These are phyloP conservation scores for Durusdinium trenchii DNA, from an alignment of 73 alveolate genomes.

Conservation along the genomic window DNA sequence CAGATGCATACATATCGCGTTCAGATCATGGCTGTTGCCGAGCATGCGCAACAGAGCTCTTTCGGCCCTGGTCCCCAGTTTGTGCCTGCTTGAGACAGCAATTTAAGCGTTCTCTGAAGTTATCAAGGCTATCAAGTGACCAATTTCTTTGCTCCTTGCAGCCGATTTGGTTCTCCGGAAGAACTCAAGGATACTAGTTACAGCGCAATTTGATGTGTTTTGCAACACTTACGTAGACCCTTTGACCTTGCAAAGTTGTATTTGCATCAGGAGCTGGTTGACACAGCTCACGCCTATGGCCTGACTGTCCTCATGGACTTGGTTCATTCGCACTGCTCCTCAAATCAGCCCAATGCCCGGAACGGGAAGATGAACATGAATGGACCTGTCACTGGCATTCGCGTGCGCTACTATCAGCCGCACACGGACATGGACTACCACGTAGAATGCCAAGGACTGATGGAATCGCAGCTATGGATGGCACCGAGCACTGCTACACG, in stretches of 20 bases:
- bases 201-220: too few relatives aligned
- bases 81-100: too few relatives aligned
- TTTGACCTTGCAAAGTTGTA: neutral
- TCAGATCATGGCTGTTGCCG: slow-evolving; percentile 96
- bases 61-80: slow-evolving; percentile 97
- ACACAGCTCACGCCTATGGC: slow-evolving; percentile 98
- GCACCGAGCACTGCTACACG: slow-evolving; percentile 99
- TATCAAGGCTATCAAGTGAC: slow-evolving; percentile 98
- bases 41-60: slow-evolving; percentile 99
- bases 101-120: too few relatives aligned
- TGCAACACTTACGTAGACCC: too few relatives aligned
- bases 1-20: neutral
- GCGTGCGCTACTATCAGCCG: too few relatives aligned
- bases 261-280: slow-evolving; percentile 96
- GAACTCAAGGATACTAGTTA: slow-evolving; percentile 99
- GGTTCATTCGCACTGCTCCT: slow-evolving; percentile 99
- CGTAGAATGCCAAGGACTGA: slow-evolving; percentile 95
- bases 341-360: slow-evolving; percentile 96
- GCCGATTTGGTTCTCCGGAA: slow-evolving; percentile 99
- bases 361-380: too few relatives aligned
- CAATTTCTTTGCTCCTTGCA: slow-evolving; percentile 98
- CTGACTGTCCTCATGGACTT: slow-evolving; percentile 98
- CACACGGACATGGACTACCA: too few relatives aligned
- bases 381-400: too few relatives aligned
- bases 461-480: slow-evolving; percentile 99